Evolutionary conservation across 1,284 basidiomycete species (phyloP), one percentile per base, ranked within the genome.

Genomic region (Uromyces viciae-fabae): DNA sequence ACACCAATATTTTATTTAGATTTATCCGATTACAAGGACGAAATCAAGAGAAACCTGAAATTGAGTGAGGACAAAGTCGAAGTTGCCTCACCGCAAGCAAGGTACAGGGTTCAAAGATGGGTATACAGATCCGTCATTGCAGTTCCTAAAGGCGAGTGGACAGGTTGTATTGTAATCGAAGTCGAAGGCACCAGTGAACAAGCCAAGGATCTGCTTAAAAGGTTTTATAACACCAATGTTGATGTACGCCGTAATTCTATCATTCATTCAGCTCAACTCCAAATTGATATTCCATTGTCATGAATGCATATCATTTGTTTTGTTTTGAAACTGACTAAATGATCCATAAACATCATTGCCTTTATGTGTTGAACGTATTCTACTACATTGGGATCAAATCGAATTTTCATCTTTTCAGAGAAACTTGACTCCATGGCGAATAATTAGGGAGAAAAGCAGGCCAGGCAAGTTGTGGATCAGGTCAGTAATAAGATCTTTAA

Each of bases 51-150:
- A 62, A 85, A 84, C 11, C 82, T 87, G 81, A 79, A 83, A 22
- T 84, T 88, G 49, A 85, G 85, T 33, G 84, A 86, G 79, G 87
- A 87, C 49, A 84, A 85, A 71, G 84, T 86, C n/a, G 83, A 85
- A 60, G 84, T 86, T 33, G 81, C 84, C 25, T 85, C 84, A 9
- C 84, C 86, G 1, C 85, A 86, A 72, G 85, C 86, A 15, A 82
- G 83, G 22, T 87, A 87, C 82, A 82, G 84, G 14, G 84, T 87
- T 81, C 84, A 85, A 42, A 85, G 85, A 77, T 87, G 86, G 85
- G 84, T 88, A 40, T 87, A 88, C 82, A 83, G 86, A 3, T 84
- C 85, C 0, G 82, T 82, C n/a, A 83, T 86, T 66, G 82, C 80
- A 31, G 74, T 86, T n/a, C 38, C 82, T 15, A 43, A 36, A 0